Evolutionary conservation across 2,329 filamentous ascomycete genomes (phyloP).

Genomic region (Penicillium rolfsii): DNA sequence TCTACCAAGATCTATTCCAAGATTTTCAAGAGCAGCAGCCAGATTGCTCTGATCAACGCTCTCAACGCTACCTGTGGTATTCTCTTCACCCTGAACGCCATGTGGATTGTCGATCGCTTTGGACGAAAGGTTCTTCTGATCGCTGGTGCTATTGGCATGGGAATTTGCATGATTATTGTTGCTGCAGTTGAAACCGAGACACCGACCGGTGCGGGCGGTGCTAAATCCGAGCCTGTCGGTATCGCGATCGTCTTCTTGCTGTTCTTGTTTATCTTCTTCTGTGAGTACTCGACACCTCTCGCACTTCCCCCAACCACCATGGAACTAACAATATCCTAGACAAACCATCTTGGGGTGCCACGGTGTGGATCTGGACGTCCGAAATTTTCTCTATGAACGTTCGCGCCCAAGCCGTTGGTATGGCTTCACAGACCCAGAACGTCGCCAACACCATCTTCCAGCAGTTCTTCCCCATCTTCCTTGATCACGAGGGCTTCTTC

Average conservation of each 20-base stretch:
- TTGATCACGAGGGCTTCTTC: constrained; percentile 61
- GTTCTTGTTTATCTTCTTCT: constrained; percentile 63
- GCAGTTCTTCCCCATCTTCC: constrained; percentile 71
- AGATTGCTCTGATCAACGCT: constrained; percentile 73
- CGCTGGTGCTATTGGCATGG: constrained; percentile 69
- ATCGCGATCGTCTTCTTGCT: constrained; percentile 71
- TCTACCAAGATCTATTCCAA: constrained; percentile 75
- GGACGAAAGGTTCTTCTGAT: constrained; percentile 72
- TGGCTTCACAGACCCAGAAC: constrained; percentile 65
- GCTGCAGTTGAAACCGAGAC: constrained; percentile 61
- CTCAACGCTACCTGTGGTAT: constrained; percentile 74
- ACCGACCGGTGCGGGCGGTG: constrained; percentile 52
- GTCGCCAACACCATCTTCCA: constrained; percentile 69
- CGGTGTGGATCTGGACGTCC: constrained; percentile 71
- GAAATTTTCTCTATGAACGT: constrained; percentile 73
- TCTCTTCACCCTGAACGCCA: constrained; percentile 71
- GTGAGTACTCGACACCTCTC: constrained; percentile 18
- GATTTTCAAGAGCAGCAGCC: constrained; percentile 62
- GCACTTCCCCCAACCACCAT: constrained; percentile 9
- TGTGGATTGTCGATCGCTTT: constrained; percentile 73
- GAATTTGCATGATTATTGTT: constrained; percentile 70
- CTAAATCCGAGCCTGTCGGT: constrained; percentile 63
- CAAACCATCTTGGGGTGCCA: constrained; percentile 71
- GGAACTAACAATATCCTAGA: constrained; percentile 46
- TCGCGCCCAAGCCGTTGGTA: constrained; percentile 70